Evolutionary conservation across 2,329 filamentous ascomycete genomes (phyloP).

Genomic region (Seiridium unicorne): DNA sequence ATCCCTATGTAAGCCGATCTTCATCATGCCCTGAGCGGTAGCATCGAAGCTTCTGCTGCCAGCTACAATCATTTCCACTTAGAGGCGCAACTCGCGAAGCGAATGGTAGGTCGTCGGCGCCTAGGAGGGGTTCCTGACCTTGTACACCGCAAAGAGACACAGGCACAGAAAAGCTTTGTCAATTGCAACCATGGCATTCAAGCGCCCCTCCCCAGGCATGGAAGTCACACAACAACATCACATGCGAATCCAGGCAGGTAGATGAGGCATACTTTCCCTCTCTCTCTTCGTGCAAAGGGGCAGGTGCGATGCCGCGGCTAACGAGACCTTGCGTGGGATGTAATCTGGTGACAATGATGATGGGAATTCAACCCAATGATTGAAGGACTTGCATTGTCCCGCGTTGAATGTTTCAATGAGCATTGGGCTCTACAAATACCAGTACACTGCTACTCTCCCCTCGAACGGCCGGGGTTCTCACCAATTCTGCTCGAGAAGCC

Average conservation of each 20-base stretch:
- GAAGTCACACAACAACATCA: neutral
- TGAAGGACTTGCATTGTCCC: neutral
- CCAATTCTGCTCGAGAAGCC: no score
- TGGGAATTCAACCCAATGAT: neutral
- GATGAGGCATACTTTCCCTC: neutral
- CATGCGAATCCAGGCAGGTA: neutral
- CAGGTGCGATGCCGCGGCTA: constrained; percentile 5
- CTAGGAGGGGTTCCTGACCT: neutral
- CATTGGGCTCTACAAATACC: no score
- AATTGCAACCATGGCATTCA: neutral
- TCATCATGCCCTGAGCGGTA: neutral
- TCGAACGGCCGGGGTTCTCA: no score
- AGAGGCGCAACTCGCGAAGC: neutral
- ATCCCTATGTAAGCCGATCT: constrained; percentile 1
- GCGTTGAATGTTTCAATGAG: no score
- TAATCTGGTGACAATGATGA: constrained; percentile 1
- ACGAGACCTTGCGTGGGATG: neutral
- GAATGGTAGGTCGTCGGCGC: neutral
- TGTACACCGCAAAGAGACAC: neutral
- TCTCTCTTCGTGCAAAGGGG: neutral
- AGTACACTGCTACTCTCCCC: no score
- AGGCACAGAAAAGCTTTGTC: neutral
- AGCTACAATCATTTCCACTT: neutral
- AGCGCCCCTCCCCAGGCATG: neutral
- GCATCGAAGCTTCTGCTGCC: neutral